phyloP scores from a whole-genome alignment of 352 stramenopile genomes.

The Thraustochytrium sp. region DNA sequence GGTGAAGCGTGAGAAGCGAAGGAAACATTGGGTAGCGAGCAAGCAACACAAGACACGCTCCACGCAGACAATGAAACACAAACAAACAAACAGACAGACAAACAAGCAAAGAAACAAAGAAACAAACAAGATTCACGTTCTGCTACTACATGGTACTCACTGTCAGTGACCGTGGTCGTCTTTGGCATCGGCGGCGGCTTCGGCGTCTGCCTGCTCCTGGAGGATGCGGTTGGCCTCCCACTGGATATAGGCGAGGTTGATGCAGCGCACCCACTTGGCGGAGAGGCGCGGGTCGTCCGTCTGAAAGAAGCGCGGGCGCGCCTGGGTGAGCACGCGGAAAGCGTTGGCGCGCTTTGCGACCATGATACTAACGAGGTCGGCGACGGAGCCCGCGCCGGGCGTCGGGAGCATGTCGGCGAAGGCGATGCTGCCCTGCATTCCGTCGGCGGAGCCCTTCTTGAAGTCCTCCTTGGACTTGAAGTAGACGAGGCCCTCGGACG shows the following conservation, averaged over 20 bases:
- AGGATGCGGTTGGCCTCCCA: background rate
- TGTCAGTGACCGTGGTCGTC: too few species aligned
- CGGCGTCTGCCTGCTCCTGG: too few species aligned
- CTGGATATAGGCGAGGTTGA: constrained; percentile 17
- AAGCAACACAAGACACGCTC: too few species aligned
- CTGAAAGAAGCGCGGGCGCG: constrained; percentile 9
- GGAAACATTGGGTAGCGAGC: too few species aligned
- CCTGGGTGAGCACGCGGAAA: constrained; percentile 9
- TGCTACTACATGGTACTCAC: too few species aligned
- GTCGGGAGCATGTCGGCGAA: constrained; percentile 2
- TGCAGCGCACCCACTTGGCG: constrained; percentile 6
- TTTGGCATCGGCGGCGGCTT: too few species aligned
- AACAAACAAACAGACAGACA: too few species aligned
- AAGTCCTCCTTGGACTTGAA: constrained; percentile 43
- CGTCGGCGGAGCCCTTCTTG: background rate
- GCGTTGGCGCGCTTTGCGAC: background rate
- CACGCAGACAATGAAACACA: too few species aligned
- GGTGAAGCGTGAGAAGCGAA: too few species aligned
- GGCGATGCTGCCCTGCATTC: background rate
- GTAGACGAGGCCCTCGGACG: constrained; percentile 22
- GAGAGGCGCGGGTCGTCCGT: background rate
- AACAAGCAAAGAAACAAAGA: too few species aligned
- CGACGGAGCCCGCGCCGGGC: background rate
- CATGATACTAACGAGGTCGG: background rate
- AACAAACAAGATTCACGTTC: too few species aligned